Conservation (phyloP, 2,329 filamentous ascomycete genomes). For the Massarina eburnea region DNA sequence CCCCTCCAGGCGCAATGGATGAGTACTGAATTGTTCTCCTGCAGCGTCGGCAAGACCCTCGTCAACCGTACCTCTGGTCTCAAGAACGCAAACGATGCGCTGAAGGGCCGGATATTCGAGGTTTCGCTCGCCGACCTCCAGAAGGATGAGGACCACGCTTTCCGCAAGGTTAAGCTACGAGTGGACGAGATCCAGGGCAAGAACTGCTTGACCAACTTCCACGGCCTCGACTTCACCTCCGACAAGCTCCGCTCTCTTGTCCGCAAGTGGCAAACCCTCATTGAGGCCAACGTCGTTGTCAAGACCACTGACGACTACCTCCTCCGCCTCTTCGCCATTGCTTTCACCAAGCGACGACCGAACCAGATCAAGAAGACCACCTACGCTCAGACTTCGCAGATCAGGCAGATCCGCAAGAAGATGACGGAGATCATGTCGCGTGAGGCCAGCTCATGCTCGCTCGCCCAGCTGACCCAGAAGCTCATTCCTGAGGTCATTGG, state of each 20-base stretch:
- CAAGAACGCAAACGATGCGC: slow-evolving; percentile 99
- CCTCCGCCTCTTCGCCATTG: slow-evolving; percentile 97
- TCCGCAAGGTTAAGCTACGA: slow-evolving; percentile 99
- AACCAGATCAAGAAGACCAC: slow-evolving; percentile 99
- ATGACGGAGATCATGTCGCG: slow-evolving; percentile 99
- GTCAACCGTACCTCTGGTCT: slow-evolving; percentile 99
- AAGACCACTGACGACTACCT: slow-evolving; percentile 99
- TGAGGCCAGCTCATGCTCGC: slow-evolving; percentile 91
- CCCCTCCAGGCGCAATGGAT: slow-evolving; percentile 22
- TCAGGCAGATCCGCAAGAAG: slow-evolving; percentile 98
- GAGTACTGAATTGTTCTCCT: slow-evolving; percentile 30
- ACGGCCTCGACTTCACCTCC: slow-evolving; percentile 99
- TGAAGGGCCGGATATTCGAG: slow-evolving; percentile 99
- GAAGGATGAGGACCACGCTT: slow-evolving; percentile 99
- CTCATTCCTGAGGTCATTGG: slow-evolving; percentile 99
- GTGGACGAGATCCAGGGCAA: slow-evolving; percentile 99
- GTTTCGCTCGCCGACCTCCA: slow-evolving; percentile 98
- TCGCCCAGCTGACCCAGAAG: slow-evolving; percentile 96
- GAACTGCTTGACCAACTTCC: slow-evolving; percentile 99
- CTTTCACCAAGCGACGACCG: slow-evolving; percentile 97
- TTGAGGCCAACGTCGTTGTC: slow-evolving; percentile 99
- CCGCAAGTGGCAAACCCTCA: slow-evolving; percentile 99
- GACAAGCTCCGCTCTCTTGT: slow-evolving; percentile 99
- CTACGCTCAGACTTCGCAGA: slow-evolving; percentile 95
- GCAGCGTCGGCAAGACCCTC: slow-evolving; percentile 97